Base-by-base conservation (phyloP, 1,284 basidiomycete species). In the Hortiboletus rubellus region DNA sequence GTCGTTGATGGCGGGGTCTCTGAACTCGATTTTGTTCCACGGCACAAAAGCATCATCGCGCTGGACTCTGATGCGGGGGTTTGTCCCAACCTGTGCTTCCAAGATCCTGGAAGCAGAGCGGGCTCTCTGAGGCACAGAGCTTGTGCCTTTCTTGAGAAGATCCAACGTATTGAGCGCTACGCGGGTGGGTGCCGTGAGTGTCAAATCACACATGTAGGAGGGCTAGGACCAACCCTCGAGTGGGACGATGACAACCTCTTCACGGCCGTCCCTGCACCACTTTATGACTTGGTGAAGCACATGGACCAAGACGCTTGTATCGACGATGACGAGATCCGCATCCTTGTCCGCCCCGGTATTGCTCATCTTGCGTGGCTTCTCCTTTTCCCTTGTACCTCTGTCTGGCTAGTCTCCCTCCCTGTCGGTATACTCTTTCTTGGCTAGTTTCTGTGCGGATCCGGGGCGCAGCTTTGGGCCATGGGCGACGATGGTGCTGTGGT, bases 151-250 rank as follows among this genome's bases (percentile, higher is more conserved):
- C 80, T 97, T 97, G 64, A 96, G 83, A 7, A 96, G 77, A 71
- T 97, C 94, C n/a, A 97, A 83, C 0, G 94, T n/a, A 68, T 93
- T 94, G 34, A 96, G 81, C 7, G 90, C 94, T 94, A 68, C 1
- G 36, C 24, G 37, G 33, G 37, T 50, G 24, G 33, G 37, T 50
- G 24, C 33, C 8, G 34, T 72, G 51, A 70, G 66, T 31, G 43
- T 9, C 34, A 47, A 22, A 52, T 37, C 14, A 9, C 4, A 33
- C 10, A 36, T 10, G 37, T 40, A 24, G 27, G 45, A 46, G 31
- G 33, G 33, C 7, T 5, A 38, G 42, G 15, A 77, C 83, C 56
- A 64, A 94, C 92, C 91, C 83, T 96, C 94, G 24, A 92, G 82
- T 2, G 94, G 94, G 41, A 97, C 79, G 56, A 97, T 83, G 54